Evolutionary conservation across 2,329 filamentous ascomycete species (phyloP).

Genomic region (Aciculosporium take): DNA sequence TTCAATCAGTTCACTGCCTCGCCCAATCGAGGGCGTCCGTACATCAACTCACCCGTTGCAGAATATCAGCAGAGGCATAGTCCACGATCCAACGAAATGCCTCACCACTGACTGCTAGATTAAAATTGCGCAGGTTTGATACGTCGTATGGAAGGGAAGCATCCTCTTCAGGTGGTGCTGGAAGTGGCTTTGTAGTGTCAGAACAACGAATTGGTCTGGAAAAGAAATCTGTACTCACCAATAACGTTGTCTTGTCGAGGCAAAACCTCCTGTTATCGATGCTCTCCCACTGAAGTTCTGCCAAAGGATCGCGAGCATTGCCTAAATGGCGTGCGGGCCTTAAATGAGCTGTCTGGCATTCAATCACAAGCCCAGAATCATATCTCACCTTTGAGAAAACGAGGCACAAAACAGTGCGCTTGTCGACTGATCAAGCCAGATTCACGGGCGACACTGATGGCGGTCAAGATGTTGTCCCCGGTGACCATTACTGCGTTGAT

Average conservation of each 20-base stretch:
- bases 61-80: slow-evolving; percentile 65
- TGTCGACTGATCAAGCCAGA: slow-evolving; percentile 68
- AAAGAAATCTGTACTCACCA: slow-evolving; percentile 27
- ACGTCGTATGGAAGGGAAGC: slow-evolving; percentile 77
- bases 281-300: slow-evolving; percentile 76
- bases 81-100: slow-evolving; percentile 95
- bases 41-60: slow-evolving; percentile 44
- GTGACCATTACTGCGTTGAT: slow-evolving; percentile 94
- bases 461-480: slow-evolving; percentile 93
- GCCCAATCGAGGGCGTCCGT: background rate
- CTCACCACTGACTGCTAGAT: slow-evolving; percentile 78
- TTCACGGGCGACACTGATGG: slow-evolving; percentile 87
- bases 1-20: background rate
- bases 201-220: background rate
- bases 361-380: background rate
- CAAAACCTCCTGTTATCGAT: slow-evolving; percentile 74
- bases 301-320: slow-evolving; percentile 57
- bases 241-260: slow-evolving; percentile 65
- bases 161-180: slow-evolving; percentile 57
- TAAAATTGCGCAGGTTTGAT: slow-evolving; percentile 69
- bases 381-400: slow-evolving; percentile 56
- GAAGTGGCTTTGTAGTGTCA: slow-evolving; percentile 42
- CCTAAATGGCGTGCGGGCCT: slow-evolving; percentile 25
- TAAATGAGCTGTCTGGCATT: background rate
- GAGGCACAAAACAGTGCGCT: slow-evolving; percentile 84